Conservation (phyloP, 148 eudicot genomes). For the Polygonum aviculare region DNA sequence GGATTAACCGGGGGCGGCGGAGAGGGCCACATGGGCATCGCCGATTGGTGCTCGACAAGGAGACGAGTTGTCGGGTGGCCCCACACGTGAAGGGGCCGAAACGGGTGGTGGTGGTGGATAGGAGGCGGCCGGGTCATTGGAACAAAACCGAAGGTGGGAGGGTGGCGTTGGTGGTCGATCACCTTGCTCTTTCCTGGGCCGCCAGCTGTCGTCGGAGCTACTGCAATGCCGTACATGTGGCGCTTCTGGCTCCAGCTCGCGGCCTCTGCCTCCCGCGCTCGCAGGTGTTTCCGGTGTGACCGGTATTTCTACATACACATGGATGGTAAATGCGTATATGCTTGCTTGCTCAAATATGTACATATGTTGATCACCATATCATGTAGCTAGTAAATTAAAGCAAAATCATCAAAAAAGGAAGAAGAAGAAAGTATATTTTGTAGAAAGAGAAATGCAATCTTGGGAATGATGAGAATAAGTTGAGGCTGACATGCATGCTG, state of each 20-base stretch:
- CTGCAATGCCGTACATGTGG: slow-evolving; percentile 42
- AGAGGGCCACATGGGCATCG: slow-evolving; percentile 50
- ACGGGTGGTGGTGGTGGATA: slow-evolving; percentile 30
- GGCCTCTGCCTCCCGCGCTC: slow-evolving; percentile 87
- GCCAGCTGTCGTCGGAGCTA: neutral
- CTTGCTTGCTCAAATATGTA: neutral
- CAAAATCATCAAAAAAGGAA: too few relatives aligned
- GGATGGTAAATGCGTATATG: neutral
- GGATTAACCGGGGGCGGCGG: slow-evolving; percentile 26
- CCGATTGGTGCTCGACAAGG: slow-evolving; percentile 26
- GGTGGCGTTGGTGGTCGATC: slow-evolving; percentile 33
- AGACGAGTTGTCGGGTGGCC: slow-evolving; percentile 56
- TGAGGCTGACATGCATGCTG: neutral
- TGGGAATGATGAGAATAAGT: neutral
- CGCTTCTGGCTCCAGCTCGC: slow-evolving; percentile 70
- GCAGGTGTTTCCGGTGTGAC: slow-evolving; percentile 77
- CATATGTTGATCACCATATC: too few relatives aligned
- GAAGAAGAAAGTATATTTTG: neutral
- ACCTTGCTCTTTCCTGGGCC: slow-evolving; percentile 17
- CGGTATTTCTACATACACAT: slow-evolving; percentile 61
- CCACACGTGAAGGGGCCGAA: slow-evolving; percentile 85
- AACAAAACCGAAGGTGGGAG: slow-evolving; percentile 74
- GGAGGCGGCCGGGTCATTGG: slow-evolving; percentile 30
- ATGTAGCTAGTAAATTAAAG: too few relatives aligned
- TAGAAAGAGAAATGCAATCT: neutral